Base-by-base conservation (phyloP, 2,329 filamentous ascomycete genomes). In the Dryadomyces sulphureus region DNA sequence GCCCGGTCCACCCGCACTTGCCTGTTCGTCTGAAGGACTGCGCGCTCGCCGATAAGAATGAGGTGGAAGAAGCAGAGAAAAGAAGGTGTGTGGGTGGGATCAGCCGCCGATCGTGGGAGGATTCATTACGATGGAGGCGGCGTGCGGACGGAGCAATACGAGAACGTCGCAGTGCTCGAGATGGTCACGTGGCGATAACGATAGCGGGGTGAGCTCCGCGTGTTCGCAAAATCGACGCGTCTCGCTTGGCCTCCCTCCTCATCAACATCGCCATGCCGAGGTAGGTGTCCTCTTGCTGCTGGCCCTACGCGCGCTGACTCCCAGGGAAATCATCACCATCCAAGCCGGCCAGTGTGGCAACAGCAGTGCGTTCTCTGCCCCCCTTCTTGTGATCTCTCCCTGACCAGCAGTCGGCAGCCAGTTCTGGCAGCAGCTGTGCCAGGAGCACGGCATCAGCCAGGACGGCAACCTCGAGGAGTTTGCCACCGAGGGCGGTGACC, bases 331-430 rank as follows among this genome's bases (percentile, higher is more conserved):
- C 59, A 98, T 98, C 66, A 98, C 93, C 52, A 84, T 98, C 58
- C 92, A 98, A 69, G 90, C 93, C 54, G 92, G 92, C 75, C 92
- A 96, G 68, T 96, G 92, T 75, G 92, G 90, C 76, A 96, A 96
- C 70, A 95, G 89, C 78, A 90, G 89, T 94, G 62, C 72, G 85
- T 44, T 14, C 19, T 32, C 20, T 24, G 8, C 2, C 8, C 19
- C 16, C 3, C 35, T 24, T 17, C n/a, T 52, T 49, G 38, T 42
- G 43, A 41, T 35, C 27, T 43, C 24, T 21, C 19, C 12, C 14
- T 35, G 27, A 35, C 41, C 63, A 45, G 35, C 58, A 94, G 88
- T 96, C 63, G 92, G 92, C 49, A 90, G 86, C 59, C 87, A 96
- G 62, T 98, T 98, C 68, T 98, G 92, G 92, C 90, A 96, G 64